Conservation (phyloP, 768 basidiomycete species). For the Coprinopsis sp. region DNA sequence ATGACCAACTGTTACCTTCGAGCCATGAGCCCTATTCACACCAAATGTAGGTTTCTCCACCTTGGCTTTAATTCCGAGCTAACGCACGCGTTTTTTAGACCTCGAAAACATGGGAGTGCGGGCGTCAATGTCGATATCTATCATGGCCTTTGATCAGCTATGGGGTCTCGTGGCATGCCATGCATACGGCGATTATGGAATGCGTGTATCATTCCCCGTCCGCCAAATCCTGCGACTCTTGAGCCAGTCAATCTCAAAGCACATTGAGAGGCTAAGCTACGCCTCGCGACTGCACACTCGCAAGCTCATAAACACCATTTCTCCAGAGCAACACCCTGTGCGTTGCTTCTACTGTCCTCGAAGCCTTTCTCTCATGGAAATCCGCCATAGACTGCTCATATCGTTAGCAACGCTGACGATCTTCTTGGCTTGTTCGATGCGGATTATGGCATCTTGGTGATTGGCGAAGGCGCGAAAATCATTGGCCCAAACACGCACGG, state of each 20-base stretch:
- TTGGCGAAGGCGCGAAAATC: conserved; percentile 69
- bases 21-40: conserved; percentile 85
- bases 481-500: conserved; percentile 66
- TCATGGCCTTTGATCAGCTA: conserved; percentile 71
- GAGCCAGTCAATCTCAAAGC: conserved; percentile 74
- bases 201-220: conserved; percentile 82
- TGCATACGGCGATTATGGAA: conserved; percentile 71
- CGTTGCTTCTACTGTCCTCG: conserved; percentile 5
- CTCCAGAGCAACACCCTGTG: conserved; percentile 60
- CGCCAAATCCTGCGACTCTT: conserved; percentile 78
- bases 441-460: conserved; percentile 66
- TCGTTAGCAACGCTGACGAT: conserved; percentile 78
- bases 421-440: conserved; percentile 74
- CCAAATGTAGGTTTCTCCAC: conserved; percentile 52
- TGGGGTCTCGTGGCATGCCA: conserved; percentile 83
- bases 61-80: background rate
- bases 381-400: conserved; percentile 53
- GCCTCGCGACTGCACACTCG: conserved; percentile 69
- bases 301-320: conserved; percentile 72
- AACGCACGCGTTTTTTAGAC: conserved; percentile 37
- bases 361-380: background rate
- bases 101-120: conserved; percentile 78
- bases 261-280: conserved; percentile 76
- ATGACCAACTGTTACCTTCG: conserved; percentile 83
- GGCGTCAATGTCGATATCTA: conserved; percentile 83